A percentile compares a stretch with the other conserved stretches of the same genome.
Conservation (phyloP, 2,329 filamentous ascomycete genomes). For the Phyllosticta citriasiana region DNA sequence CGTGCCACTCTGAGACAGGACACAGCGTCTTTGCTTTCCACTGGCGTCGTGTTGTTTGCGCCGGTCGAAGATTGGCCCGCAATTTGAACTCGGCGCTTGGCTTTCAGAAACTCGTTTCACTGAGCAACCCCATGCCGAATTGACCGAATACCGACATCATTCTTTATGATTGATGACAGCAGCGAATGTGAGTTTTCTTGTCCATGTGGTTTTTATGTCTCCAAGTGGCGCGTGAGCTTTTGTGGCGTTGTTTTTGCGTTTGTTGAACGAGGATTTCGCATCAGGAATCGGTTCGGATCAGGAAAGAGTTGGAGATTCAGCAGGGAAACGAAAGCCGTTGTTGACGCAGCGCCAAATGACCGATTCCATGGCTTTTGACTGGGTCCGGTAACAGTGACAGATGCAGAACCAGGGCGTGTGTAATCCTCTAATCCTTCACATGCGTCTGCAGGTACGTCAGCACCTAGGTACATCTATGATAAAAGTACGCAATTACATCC, state of each 20-base stretch:
- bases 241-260: not conserved
- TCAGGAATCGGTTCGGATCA: not conserved
- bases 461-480: not conserved
- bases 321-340: not conserved
- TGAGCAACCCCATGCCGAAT: not conserved
- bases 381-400: not conserved
- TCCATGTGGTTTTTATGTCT: not conserved
- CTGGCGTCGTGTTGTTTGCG: not conserved
- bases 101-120: not conserved
- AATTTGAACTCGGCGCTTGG: not conserved
- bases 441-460: not conserved
- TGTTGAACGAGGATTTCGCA: not conserved
- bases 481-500: not conserved
- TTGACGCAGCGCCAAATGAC: not conserved
- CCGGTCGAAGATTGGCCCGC: not conserved
- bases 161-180: not conserved
- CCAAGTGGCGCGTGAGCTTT: not conserved
- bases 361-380: not conserved
- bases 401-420: not conserved
- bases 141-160: not conserved
- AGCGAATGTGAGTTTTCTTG: not conserved
- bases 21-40: too few relatives aligned
- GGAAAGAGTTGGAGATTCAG: not conserved
- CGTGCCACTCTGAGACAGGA: not conserved
- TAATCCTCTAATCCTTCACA: not conserved